Percentiles rank a stretch among this genome's conserved stretches.
These are phyloP conservation scores for Xylariales sp. DNA, from an alignment of 2,329 filamentous ascomycete genomes.

Conservation along the genomic window DNA sequence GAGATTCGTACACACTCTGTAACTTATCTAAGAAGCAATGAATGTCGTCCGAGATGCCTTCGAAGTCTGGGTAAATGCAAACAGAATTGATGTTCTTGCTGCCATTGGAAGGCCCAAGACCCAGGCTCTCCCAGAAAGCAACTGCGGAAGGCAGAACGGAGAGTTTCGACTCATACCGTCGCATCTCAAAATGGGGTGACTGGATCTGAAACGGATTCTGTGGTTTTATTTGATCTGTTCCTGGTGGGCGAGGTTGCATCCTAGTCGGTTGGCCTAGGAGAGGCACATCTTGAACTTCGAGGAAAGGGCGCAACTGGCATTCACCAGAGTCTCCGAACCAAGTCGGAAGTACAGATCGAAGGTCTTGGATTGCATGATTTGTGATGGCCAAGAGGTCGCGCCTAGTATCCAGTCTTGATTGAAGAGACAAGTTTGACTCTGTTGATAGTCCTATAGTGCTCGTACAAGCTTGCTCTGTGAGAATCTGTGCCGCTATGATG, in stretches of 20 bases:
- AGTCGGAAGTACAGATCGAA: conserved; percentile 39
- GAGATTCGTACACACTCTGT: conserved; percentile 66
- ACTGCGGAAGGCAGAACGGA: conserved; percentile 72
- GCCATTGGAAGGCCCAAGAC: conserved; percentile 66
- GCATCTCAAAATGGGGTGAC: conserved; percentile 67
- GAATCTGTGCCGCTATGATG: conserved; percentile 63
- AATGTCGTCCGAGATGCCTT: conserved; percentile 57
- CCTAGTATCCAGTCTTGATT: conserved; percentile 28
- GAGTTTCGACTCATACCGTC: conserved; percentile 62
- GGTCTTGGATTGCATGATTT: conserved; percentile 44
- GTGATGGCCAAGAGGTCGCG: conserved; percentile 38
- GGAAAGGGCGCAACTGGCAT: conserved; percentile 43
- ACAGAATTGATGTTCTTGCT: conserved; percentile 66
- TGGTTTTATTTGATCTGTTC: conserved; percentile 42
- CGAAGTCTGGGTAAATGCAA: conserved; percentile 65
- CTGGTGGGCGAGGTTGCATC: conserved; percentile 44
- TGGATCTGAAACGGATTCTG: conserved; percentile 58
- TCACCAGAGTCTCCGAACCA: conserved; percentile 37
- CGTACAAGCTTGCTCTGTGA: conserved; percentile 65
- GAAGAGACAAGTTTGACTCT: conserved; percentile 17
- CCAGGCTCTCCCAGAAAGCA: conserved; percentile 77
- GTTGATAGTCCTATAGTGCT: conserved; percentile 36
- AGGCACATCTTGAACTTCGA: conserved; percentile 55
- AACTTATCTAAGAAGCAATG: conserved; percentile 63
- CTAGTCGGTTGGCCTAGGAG: conserved; percentile 47